Conservation (phyloP, 352 stramenopile species). For the Discostella stelligera region DNA sequence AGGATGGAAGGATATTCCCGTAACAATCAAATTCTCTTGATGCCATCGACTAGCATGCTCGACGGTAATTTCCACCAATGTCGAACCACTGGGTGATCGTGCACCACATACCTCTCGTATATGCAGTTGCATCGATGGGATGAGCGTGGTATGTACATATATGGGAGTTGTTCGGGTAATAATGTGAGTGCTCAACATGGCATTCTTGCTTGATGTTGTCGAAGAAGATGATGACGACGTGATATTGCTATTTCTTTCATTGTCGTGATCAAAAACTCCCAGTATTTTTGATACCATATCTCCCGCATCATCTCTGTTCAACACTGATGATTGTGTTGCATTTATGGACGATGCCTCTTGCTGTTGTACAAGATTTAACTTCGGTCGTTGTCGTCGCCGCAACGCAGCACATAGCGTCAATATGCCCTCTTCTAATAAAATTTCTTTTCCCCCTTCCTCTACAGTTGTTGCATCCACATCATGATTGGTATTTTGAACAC, state of each 20-base stretch:
- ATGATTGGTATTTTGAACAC: neutral
- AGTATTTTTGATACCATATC: slow-evolving; percentile 27
- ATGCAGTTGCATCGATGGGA: slow-evolving; percentile 55
- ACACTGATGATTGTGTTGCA: slow-evolving; percentile 11
- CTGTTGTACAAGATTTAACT: neutral
- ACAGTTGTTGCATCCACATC: neutral
- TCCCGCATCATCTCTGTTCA: neutral
- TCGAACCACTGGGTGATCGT: slow-evolving; percentile 54
- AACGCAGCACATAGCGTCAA: slow-evolving; percentile 25
- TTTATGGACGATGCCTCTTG: neutral
- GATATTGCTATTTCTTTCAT: slow-evolving; percentile 20
- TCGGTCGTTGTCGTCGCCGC: slow-evolving; percentile 2
- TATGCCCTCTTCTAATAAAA: slow-evolving; percentile 17
- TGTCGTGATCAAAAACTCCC: slow-evolving; percentile 13
- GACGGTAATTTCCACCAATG: slow-evolving; percentile 60
- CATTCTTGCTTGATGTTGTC: neutral
- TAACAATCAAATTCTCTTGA: slow-evolving; percentile 59
- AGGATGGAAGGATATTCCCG: slow-evolving; percentile 73
- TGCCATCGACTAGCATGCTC: slow-evolving; percentile 64
- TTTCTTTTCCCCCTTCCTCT: slow-evolving; percentile 1
- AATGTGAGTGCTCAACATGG: neutral
- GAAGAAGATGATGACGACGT: neutral
- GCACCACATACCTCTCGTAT: slow-evolving; percentile 48
- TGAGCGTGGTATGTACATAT: slow-evolving; percentile 40
- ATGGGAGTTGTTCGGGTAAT: slow-evolving; percentile 24